phyloP scores from a whole-genome alignment of 495 filamentous ascomycete species.

The Achaetomiella virescens region DNA sequence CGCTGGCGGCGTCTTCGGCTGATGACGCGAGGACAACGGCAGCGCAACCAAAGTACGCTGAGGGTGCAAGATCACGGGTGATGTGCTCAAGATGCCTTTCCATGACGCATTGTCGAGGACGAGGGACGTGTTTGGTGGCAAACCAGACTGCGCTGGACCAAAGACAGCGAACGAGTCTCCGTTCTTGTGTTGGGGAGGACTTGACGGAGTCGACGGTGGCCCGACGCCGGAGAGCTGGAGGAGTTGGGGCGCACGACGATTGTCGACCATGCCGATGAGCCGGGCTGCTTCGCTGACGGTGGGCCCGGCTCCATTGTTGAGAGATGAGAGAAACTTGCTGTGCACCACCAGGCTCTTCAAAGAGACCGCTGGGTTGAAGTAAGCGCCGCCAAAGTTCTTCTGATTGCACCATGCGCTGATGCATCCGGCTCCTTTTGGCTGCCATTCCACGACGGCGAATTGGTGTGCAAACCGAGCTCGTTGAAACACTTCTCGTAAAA shows the following conservation, averaged over 20 bases:
- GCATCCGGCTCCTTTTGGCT: slow-evolving; percentile 51
- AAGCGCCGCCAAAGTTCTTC: slow-evolving; percentile 70
- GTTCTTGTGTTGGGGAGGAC: slow-evolving; percentile 30
- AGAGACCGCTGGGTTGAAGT: slow-evolving; percentile 64
- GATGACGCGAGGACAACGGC: slow-evolving; percentile 65
- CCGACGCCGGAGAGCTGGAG: slow-evolving; percentile 29
- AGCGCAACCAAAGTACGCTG: slow-evolving; percentile 66
- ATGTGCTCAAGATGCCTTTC: slow-evolving; percentile 79
- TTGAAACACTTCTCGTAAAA: slow-evolving; percentile 89
- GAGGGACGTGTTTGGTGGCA: slow-evolving; percentile 43
- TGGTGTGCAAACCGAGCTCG: slow-evolving; percentile 75
- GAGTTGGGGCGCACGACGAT: slow-evolving; percentile 53
- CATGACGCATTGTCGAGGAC: slow-evolving; percentile 74
- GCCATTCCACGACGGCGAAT: slow-evolving; percentile 67
- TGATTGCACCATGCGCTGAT: slow-evolving; percentile 61
- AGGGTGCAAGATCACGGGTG: slow-evolving; percentile 73
- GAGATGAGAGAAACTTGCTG: slow-evolving; percentile 37
- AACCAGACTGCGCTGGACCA: slow-evolving; percentile 19
- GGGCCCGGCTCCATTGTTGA: slow-evolving; percentile 53
- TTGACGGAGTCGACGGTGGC: slow-evolving; percentile 34
- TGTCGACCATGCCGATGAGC: slow-evolving; percentile 73
- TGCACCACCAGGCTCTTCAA: slow-evolving; percentile 33
- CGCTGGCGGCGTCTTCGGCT: slow-evolving; percentile 64
- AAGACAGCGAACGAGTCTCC: slow-evolving; percentile 20
- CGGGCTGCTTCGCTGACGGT: slow-evolving; percentile 62